Base-by-base conservation (phyloP, 768 basidiomycete species). In the Pisolithus microcarpus region DNA sequence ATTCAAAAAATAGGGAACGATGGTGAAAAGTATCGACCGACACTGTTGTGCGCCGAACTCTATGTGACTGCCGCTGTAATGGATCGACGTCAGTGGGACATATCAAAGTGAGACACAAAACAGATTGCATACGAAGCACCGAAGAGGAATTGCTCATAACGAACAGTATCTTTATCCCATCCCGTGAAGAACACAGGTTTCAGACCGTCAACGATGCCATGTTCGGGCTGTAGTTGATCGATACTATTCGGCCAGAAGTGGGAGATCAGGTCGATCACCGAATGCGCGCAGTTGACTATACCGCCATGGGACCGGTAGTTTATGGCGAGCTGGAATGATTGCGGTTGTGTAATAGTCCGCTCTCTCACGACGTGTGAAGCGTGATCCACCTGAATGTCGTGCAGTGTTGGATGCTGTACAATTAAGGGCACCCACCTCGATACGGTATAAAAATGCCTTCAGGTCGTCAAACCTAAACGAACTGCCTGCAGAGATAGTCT, bases 251-350 rank as follows among this genome's bases (percentile, higher is more conserved):
- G 80, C 81, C 84, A 87, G 51, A 82, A 82, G 8, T 56, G 58
- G 15, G 68, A 73, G 13, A 88, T 78, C 1, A 87, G 63, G 18
- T 80, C 75, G 4, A 88, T 75, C 23, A 87, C 66, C 0, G 76
- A 77, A 46, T 81, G 77, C 0, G 86, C 86, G 56, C 82, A 85
- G 42, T 81, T 72, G 16, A 88, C 80, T 39, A 88, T 87, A 1
- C 87, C 87, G 0, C 75, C 76, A 58, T 87, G 84, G 0, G 84
- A 86, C 5, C 86, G 77, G 57, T 84, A 87, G 58, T 88, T 88
- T 45, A 75, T 67, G 0, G 75, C 65, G 1, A 89, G 71, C 54
- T 82, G 78, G 59, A 87, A 87, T 0, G 71, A 68, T 37, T 51
- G 54, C 3, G 71, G 75, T 1, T 62, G 55, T 11, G 48, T 48